Conservation (phyloP, 2,329 filamentous ascomycete genomes). For the Neofusicoccum umdonicola region DNA sequence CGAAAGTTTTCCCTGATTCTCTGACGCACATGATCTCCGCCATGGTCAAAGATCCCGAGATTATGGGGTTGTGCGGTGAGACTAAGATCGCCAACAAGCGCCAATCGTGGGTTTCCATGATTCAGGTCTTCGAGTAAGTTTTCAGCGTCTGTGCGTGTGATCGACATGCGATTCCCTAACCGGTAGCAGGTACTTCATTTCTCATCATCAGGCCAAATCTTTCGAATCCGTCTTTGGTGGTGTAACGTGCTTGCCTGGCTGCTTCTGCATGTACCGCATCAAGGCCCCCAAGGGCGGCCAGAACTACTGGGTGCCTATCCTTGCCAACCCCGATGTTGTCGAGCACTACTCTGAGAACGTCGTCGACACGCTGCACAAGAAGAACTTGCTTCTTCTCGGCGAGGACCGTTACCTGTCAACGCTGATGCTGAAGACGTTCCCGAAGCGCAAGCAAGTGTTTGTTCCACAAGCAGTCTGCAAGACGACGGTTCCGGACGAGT, state of each 20-base stretch:
- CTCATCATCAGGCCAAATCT: constrained; percentile 92
- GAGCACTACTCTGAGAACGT: constrained; percentile 99
- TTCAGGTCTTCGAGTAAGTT: constrained; percentile 88
- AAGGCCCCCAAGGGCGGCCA: constrained; percentile 97
- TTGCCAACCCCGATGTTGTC: constrained; percentile 96
- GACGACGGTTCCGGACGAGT: constrained; percentile 90
- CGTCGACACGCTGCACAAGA: constrained; percentile 96
- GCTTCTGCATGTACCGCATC: constrained; percentile 99
- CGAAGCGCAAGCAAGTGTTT: constrained; percentile 98
- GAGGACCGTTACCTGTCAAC: constrained; percentile 96
- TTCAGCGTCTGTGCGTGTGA: constrained; percentile 11
- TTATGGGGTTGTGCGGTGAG: constrained; percentile 98
- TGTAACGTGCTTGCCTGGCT: constrained; percentile 96
- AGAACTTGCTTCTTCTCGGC: constrained; percentile 86
- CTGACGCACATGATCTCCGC: constrained; percentile 98
- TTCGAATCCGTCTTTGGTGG: constrained; percentile 98
- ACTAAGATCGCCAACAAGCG: constrained; percentile 99
- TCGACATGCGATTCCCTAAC: constrained; percentile 28
- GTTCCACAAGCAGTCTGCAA: constrained; percentile 99
- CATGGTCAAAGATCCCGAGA: constrained; percentile 98
- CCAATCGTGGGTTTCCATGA: constrained; percentile 91
- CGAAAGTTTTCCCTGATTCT: constrained; percentile 97
- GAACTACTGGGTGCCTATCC: constrained; percentile 99
- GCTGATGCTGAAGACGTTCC: constrained; percentile 97
- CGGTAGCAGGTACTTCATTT: constrained; percentile 76